Evolutionary conservation across 176 grass and related monocot species (phyloP), one percentile per base, ranked within the genome.

Genomic region (Tuctoria greenei): DNA sequence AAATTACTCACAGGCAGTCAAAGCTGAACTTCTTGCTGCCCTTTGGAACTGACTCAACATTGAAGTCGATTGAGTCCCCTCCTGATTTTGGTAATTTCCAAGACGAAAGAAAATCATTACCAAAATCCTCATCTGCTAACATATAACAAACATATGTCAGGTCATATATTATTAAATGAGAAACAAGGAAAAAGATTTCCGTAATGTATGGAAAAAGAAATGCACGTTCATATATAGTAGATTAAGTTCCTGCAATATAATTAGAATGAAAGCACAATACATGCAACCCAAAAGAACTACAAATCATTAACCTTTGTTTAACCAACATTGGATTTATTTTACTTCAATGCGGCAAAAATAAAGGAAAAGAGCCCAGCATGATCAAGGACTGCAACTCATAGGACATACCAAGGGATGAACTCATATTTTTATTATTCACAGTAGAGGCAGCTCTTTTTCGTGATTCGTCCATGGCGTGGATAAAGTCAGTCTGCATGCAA

Each of bases 111-210:
- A 98, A 98, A 82, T 94, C 84, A 47, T 82, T 92, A 24, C 91
- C 95, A 74, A 98, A 94, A 80, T 98, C 88, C 54, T 93, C 88
- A 89, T 92, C 95, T 98, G 72, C 61, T 51, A 67, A 71, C 44
- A 66, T 68, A 41, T 72, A 73, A 27, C 18, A 79, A 65, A 10
- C 15, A 73, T 61, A 62, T 65, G 66, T 51, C 61, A 79, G 67
- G 61, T 79, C 36, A 72, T 50, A 79, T 47, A 37, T 57, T 73
- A 59, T 31, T n/a, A n/a, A 20, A 77, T 26, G 39, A 41, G 37
- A 61, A 61, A 55, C 10, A 24, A 64, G 28, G 24, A 23, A 68
- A 59, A 55, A 76, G 10, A 41, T 18, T 78, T 39, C 12, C 13
- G 34, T 68, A 79, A 83, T 23, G 5, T 8, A 38, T 4, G 23